These are phyloP conservation scores for Sisymbrium irio DNA, from an alignment of 345 rosid species.

Conservation along the genomic window DNA sequence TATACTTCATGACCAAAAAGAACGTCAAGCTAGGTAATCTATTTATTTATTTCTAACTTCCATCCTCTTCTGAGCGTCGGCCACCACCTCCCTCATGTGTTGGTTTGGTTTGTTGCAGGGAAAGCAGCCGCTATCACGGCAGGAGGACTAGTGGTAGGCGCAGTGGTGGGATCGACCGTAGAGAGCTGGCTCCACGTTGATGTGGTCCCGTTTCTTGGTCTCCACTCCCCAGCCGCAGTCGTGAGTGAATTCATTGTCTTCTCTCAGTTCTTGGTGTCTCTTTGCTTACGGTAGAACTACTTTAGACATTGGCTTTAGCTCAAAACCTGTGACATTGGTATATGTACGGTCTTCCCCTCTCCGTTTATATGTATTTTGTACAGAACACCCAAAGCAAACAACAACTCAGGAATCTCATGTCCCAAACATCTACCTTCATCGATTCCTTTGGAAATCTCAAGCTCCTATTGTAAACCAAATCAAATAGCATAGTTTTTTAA, in stretches of 20 bases:
- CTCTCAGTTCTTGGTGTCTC: slow-evolving; percentile 80
- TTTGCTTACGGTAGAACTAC: slow-evolving; percentile 61
- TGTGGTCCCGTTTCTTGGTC: slow-evolving; percentile 78
- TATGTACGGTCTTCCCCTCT: slow-evolving; percentile 12
- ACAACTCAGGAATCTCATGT: not conserved
- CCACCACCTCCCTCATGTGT: not conserved
- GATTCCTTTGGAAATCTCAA: not conserved
- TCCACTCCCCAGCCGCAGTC: slow-evolving; percentile 81
- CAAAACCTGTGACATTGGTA: slow-evolving; percentile 18
- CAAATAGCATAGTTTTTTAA: slow-evolving; percentile 4
- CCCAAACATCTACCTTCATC: not conserved
- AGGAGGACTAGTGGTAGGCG: slow-evolving; percentile 96
- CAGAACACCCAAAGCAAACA: slow-evolving; percentile 30
- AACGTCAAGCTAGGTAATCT: slow-evolving; percentile 74
- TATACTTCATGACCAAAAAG: slow-evolving; percentile 82
- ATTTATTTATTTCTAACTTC: not conserved
- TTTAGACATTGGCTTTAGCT: slow-evolving; percentile 15
- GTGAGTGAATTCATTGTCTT: slow-evolving; percentile 83
- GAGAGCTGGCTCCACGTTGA: slow-evolving; percentile 98
- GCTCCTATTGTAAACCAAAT: slow-evolving; percentile 7
- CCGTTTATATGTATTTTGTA: slow-evolving; percentile 31
- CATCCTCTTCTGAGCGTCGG: not conserved
- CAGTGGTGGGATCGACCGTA: slow-evolving; percentile 83
- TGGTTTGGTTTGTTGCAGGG: slow-evolving; percentile 46
- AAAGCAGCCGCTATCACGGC: slow-evolving; percentile 79